Conservation (phyloP, 2,329 filamentous ascomycete genomes). For the Fusarium falciforme region DNA sequence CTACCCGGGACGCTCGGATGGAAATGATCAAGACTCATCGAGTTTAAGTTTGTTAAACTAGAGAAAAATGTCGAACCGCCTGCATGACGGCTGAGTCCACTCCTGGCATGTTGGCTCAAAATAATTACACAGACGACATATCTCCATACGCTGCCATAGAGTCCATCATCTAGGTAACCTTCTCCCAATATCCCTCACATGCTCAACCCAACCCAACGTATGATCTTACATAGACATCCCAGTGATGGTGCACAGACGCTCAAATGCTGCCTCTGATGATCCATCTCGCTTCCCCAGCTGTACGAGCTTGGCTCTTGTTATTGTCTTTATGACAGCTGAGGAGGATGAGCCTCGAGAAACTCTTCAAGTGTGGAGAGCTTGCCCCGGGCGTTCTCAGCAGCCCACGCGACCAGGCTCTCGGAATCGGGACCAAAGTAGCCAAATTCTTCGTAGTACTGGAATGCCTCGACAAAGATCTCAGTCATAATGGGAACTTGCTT, state of each 20-base stretch:
- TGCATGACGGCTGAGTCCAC: not conserved
- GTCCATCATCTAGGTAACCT: not conserved
- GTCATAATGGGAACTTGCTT: constrained; percentile 15
- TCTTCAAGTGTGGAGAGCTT: constrained; percentile 37
- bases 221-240: not conserved
- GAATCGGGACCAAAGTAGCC: constrained; percentile 37
- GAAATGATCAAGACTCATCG: not conserved
- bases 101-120: not conserved
- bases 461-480: constrained; percentile 20
- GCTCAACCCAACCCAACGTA: not conserved
- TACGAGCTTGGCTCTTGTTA: not conserved
- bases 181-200: not conserved
- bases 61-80: not conserved
- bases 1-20: not conserved
- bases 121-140: not conserved
- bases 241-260: not conserved
- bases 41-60: not conserved
- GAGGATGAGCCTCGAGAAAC: constrained; percentile 29
- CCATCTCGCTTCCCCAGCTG: not conserved
- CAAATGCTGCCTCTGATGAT: not conserved
- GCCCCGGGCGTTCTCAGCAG: constrained; percentile 30
- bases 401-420: constrained; percentile 36
- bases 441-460: constrained; percentile 30
- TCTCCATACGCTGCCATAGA: not conserved
- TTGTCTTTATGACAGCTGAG: constrained; percentile 4